Evolutionary conservation across 805 yeast genomes (phyloP), one percentile per base, ranked within the genome.

Genomic region (Wickerhamomyces hampshirensis): DNA sequence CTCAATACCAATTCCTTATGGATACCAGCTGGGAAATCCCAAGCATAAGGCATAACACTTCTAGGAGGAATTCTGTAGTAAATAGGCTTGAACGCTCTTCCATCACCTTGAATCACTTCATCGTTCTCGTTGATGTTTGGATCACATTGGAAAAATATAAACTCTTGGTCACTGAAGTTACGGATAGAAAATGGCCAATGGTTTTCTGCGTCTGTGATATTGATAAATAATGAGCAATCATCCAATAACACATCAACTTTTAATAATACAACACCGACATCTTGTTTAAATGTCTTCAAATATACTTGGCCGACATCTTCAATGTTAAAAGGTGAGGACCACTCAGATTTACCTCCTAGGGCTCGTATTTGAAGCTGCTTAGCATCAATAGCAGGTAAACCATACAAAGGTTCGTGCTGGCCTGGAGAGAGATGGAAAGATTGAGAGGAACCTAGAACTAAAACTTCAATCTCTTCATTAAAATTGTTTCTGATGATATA

Each of bases 11-110:
- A 61, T 52, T 89, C 96, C 56, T 88, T 89, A 31, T 81, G 73
- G 8, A 75, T 64, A 0, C 96, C 97, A 35, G 94, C 87, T 1
- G 98, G 98, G 60, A 75, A 93, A 57, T 93, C 98, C 89, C 96
- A 93, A 0, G 98, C 86, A 58, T 93, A 93, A 0, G 98, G 96
- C 98, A 93, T 93, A 3, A 87, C 95, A 60, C 96, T 84, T 51
- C 77, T 77, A 1, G 95, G 78, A 0, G 98, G 97, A 10, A 94
- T 70, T 31, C 76, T 73, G 56, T 91, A 93, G 51, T 71, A 77
- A 9, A 87, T 69, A 0, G 97, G 96, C 43, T 76, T 79, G 60
- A 82, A 89, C 10, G 72, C 70, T 3, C 68, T 65, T 1, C 72
- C 78, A 2, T 64, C 55, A 18, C 63, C 69, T 3, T 66, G 68